phyloP scores from a whole-genome alignment of 2,329 filamentous ascomycete genomes.

The Piedraia hortae region DNA sequence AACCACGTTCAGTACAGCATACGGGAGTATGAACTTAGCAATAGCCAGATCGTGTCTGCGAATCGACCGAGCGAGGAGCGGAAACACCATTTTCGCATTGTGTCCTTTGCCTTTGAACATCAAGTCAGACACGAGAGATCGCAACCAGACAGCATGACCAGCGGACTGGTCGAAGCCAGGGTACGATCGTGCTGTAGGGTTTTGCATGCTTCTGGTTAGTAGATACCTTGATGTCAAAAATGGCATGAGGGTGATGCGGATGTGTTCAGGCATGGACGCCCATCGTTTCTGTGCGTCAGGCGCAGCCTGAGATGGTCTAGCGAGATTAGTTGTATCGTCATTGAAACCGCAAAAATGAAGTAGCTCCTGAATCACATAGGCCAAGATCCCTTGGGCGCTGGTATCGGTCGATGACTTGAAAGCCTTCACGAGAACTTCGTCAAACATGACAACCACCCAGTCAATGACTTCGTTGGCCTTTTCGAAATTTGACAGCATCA shows the following conservation, averaged over 20 bases:
- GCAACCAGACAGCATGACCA: slow-evolving; percentile 57
- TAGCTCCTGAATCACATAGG: slow-evolving; percentile 82
- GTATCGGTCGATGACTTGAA: slow-evolving; percentile 80
- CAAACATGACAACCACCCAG: slow-evolving; percentile 62
- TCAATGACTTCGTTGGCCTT: slow-evolving; percentile 50
- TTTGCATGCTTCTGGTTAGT: slow-evolving; percentile 22
- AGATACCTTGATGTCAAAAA: slow-evolving; percentile 67
- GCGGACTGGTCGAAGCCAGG: slow-evolving; percentile 47
- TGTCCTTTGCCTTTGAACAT: slow-evolving; percentile 48
- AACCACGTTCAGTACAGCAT: slow-evolving; percentile 58
- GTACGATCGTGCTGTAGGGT: slow-evolving; percentile 23
- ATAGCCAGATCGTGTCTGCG: slow-evolving; percentile 66
- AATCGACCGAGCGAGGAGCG: slow-evolving; percentile 55
- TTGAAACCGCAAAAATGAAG: slow-evolving; percentile 51
- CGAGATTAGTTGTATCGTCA: slow-evolving; percentile 23
- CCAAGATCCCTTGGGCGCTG: slow-evolving; percentile 66
- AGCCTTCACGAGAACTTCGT: slow-evolving; percentile 67
- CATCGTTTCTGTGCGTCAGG: slow-evolving; percentile 44
- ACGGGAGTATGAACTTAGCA: slow-evolving; percentile 68
- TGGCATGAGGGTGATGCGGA: slow-evolving; percentile 60
- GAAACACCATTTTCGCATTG: slow-evolving; percentile 52
- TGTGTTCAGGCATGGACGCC: slow-evolving; percentile 46
- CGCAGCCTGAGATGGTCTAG: slow-evolving; percentile 24
- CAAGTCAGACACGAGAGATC: slow-evolving; percentile 54
- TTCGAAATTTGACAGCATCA: slow-evolving; percentile 69